Percentiles rank a stretch among this genome's conserved stretches.
Evolutionary conservation across 129 eudicot genomes (phyloP).

Genomic region (Ambrosia artemisiifolia): DNA sequence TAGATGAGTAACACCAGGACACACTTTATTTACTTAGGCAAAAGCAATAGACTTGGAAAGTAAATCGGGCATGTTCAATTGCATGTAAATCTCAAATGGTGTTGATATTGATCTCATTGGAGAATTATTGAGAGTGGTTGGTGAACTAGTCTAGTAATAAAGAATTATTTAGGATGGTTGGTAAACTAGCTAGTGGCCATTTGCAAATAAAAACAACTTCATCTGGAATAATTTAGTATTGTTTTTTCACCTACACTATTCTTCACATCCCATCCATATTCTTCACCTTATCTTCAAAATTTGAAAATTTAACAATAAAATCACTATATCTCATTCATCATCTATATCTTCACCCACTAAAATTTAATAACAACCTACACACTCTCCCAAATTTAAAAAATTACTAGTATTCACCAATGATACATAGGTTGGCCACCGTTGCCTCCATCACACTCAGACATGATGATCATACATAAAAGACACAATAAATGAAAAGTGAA

Average conservation of each 20-base stretch:
- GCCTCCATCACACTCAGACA: too few relatives aligned
- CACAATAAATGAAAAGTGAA: too few relatives aligned
- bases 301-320: too few relatives aligned
- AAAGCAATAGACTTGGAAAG: not conserved
- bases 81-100: not conserved
- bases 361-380: too few relatives aligned
- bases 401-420: too few relatives aligned
- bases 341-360: too few relatives aligned
- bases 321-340: too few relatives aligned
- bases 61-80: not conserved
- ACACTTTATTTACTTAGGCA: not conserved
- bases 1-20: not conserved
- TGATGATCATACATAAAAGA: too few relatives aligned
- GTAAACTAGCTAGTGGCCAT: slow-evolving; percentile 3
- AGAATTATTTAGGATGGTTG: slow-evolving; percentile 3
- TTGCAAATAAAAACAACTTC: slow-evolving; percentile 1
- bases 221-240: not conserved
- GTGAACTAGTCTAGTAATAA: slow-evolving; percentile 3
- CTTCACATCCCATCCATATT: too few relatives aligned
- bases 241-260: not conserved
- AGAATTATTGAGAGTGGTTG: not conserved
- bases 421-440: too few relatives aligned
- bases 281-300: too few relatives aligned
- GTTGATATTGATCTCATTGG: slow-evolving; percentile 1
- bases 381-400: too few relatives aligned